A percentile compares a stretch with the other conserved stretches of the same genome.
These are phyloP conservation scores for Fonsecaea pedrosoi DNA, from an alignment of 2,329 filamentous ascomycete species.

Conservation along the genomic window DNA sequence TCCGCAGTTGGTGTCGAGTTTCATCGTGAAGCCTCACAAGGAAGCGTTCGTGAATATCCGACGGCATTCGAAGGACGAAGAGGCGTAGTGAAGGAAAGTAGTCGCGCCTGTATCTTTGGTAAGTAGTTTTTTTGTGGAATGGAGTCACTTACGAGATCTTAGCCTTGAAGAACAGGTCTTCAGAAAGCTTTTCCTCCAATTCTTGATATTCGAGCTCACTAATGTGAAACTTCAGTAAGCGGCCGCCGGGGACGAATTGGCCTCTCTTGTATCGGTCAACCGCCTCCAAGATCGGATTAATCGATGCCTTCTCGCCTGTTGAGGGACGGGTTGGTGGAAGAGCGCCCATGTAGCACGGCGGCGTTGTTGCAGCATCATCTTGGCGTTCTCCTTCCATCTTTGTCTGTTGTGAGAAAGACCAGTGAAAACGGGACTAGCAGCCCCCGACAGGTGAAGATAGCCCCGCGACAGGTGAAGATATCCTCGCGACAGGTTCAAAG, in stretches of 20 bases:
- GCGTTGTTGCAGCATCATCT: not conserved
- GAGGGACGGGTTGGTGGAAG: not conserved
- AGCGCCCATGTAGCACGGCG: not conserved
- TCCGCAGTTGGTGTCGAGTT: not conserved
- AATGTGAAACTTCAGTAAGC: not conserved
- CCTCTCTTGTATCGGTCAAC: not conserved
- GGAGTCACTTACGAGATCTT: not conserved
- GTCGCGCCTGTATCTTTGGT: not conserved
- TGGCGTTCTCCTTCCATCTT: not conserved
- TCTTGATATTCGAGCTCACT: not conserved
- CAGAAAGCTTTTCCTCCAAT: not conserved
- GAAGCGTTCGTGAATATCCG: not conserved
- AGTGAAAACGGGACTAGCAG: too few species aligned
- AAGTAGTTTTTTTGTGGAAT: not conserved
- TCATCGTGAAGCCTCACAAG: not conserved
- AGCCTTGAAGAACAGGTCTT: not conserved
- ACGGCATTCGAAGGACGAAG: not conserved
- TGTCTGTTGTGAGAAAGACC: too few species aligned
- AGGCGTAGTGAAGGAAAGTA: not conserved
- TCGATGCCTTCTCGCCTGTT: not conserved
- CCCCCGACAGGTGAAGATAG: too few species aligned
- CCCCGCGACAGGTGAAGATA: too few species aligned
- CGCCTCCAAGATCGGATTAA: not conserved
- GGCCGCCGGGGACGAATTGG: not conserved
- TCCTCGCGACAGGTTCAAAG: too few species aligned